Conservation (phyloP, 2,329 filamentous ascomycete species). For the Epichloe glyceriae region DNA sequence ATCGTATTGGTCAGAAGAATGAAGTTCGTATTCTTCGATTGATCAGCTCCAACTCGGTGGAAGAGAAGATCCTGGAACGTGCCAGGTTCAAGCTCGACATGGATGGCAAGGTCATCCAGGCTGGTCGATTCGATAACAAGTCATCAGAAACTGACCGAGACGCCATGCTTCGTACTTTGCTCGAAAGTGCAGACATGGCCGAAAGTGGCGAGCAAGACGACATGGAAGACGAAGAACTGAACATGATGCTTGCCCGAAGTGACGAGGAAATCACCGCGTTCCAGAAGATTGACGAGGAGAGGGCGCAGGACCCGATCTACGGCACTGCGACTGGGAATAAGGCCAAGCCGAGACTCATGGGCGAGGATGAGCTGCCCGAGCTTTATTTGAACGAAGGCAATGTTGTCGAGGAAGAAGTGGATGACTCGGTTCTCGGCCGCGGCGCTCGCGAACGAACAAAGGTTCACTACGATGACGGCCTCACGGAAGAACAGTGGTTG, state of each 20-base stretch:
- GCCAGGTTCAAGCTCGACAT: conserved; percentile 97
- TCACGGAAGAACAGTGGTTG: conserved; percentile 98
- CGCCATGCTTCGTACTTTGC: conserved; percentile 82
- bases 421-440: conserved; percentile 65
- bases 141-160: conserved; percentile 97
- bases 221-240: conserved; percentile 97
- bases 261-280: conserved; percentile 70
- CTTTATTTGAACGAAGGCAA: conserved; percentile 86
- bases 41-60: conserved; percentile 92
- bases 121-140: conserved; percentile 98
- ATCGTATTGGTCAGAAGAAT: conserved; percentile 99
- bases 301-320: conserved; percentile 53
- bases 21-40: conserved; percentile 92
- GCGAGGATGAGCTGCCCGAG: conserved; percentile 78
- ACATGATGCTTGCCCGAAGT: conserved; percentile 80
- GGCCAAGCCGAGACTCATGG: conserved; percentile 65
- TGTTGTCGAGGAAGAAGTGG: conserved; percentile 64
- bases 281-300: conserved; percentile 70
- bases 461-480: conserved; percentile 90
- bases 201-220: conserved; percentile 72
- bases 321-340: conserved; percentile 52
- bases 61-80: conserved; percentile 95
- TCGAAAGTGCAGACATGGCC: conserved; percentile 68
- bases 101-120: conserved; percentile 98
- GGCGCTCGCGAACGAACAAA: conserved; percentile 90